Evolutionary conservation across 768 basidiomycete genomes (phyloP), one percentile per base, ranked within the genome.

Genomic region (Mrakia hoshinonis): DNA sequence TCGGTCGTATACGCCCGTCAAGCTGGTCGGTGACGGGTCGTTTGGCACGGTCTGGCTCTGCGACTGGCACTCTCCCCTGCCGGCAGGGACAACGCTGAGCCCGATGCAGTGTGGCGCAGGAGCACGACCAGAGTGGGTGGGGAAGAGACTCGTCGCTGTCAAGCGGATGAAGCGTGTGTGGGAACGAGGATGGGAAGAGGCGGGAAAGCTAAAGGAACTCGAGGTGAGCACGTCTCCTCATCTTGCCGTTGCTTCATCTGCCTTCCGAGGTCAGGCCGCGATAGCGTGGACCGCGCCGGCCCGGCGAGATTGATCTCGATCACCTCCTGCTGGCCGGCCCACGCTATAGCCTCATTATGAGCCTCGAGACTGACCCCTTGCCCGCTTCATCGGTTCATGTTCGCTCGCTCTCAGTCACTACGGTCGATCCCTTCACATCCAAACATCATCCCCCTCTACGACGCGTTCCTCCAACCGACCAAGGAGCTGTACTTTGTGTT

Each of bases 401-500:
- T 73, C 7, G 7, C 7, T 43, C 15, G 43, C 43, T 43, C 43
- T 62, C 79, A 98, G 93, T 98, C 96, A 31, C 84, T 99, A 73
- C 90, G 92, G 68, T 87, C 88, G 73, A 97, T 99, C 78, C 88
- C 93, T 43, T 89, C 90, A 78, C 96, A 99, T 81, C 90, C 90
- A 34, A 93, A 95, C 79, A 92, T 99, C 81, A 97, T 99, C 79
- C 95, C 96, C 72, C 84, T 99, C 75, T 99, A 98, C 83, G 96
- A 99, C 81, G 94, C 92, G 77, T 99, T 98, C 83, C 90, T 99
- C 75, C 87, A 93, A n/a, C 96, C 96, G 5, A 85, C 91, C 73
- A 92, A 91, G 80, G 94, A 99, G 81, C 90, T 99, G 76, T 96
- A 98, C 81, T 98, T 98, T 78, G 95, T 98, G 60, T 99, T 99